phyloP scores from a whole-genome alignment of 345 rosid genomes.

The Sonneratia alba region DNA sequence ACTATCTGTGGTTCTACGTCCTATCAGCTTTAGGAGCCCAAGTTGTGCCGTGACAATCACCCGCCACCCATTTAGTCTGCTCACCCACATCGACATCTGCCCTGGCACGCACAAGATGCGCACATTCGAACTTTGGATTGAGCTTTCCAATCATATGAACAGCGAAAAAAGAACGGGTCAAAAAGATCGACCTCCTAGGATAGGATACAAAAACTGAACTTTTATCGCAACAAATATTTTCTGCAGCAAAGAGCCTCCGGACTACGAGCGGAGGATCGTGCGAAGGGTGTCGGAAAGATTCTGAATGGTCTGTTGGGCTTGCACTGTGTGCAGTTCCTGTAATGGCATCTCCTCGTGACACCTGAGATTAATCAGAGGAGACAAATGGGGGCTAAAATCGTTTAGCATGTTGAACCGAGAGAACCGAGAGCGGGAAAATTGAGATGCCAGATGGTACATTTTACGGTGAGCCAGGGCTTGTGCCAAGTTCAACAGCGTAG shows the following conservation, averaged over 20 bases:
- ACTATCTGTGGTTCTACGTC: too few species aligned
- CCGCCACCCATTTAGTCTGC: too few species aligned
- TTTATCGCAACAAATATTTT: background rate
- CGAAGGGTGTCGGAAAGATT: slow-evolving; percentile 80
- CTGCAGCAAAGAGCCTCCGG: background rate
- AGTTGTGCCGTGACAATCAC: too few species aligned
- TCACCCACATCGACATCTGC: too few species aligned
- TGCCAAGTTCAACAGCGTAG: slow-evolving; percentile 77
- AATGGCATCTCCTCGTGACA: slow-evolving; percentile 97
- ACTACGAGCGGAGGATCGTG: slow-evolving; percentile 81
- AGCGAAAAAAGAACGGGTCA: too few species aligned
- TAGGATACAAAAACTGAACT: background rate
- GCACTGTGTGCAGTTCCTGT: slow-evolving; percentile 83
- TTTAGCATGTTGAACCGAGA: background rate
- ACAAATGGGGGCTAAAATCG: background rate
- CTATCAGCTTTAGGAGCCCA: too few species aligned
- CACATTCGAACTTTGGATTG: too few species aligned
- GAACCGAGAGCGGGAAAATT: background rate
- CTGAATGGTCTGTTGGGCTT: slow-evolving; percentile 89
- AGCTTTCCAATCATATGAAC: too few species aligned
- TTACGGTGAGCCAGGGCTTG: slow-evolving; percentile 92
- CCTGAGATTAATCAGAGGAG: slow-evolving; percentile 25
- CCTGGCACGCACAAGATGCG: too few species aligned
- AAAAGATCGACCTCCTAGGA: too few species aligned
- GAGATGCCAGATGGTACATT: slow-evolving; percentile 31